These are phyloP conservation scores for Leccinum boreale DNA, from an alignment of 768 basidiomycete species.

Conservation along the genomic window DNA sequence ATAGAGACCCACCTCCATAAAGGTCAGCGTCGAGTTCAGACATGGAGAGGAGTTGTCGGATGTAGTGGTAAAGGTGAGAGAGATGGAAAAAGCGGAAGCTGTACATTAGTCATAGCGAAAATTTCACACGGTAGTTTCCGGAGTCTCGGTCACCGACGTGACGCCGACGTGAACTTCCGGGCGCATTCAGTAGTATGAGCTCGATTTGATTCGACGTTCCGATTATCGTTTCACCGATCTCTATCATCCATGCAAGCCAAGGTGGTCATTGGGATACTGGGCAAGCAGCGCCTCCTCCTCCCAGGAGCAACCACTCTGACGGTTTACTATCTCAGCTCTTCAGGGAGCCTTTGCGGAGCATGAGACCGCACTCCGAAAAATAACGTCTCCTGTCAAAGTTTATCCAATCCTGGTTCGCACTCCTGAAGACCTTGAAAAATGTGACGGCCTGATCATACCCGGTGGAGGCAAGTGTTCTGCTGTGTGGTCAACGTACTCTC, in stretches of 20 bases:
- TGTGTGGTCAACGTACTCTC: neutral
- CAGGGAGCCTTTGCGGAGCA: conserved; percentile 95
- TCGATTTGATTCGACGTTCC: neutral
- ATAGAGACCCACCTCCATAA: conserved; percentile 65
- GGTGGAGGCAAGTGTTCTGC: conserved; percentile 64
- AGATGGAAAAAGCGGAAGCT: conserved; percentile 23
- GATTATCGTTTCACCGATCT: neutral
- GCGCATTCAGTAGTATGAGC: neutral
- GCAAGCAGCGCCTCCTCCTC: conserved; percentile 28
- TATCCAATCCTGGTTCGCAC: conserved; percentile 63
- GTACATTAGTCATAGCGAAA: conserved; percentile 26
- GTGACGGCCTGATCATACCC: conserved; percentile 88
- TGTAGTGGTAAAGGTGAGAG: conserved; percentile 36
- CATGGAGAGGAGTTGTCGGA: conserved; percentile 37
- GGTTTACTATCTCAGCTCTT: conserved; percentile 52
- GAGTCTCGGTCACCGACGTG: conserved; percentile 16
- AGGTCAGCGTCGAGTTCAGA: conserved; percentile 87
- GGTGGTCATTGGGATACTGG: conserved; percentile 50
- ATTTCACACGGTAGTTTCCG: conserved; percentile 24
- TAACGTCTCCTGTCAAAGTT: conserved; percentile 45
- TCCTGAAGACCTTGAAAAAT: conserved; percentile 65
- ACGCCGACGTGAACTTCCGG: neutral
- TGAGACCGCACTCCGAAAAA: conserved; percentile 60
- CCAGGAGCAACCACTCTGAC: neutral
- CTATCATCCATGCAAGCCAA: conserved; percentile 10